Evolutionary conservation across 2,329 filamentous ascomycete species (phyloP).

Genomic region (Hirsutella thompsonii): DNA sequence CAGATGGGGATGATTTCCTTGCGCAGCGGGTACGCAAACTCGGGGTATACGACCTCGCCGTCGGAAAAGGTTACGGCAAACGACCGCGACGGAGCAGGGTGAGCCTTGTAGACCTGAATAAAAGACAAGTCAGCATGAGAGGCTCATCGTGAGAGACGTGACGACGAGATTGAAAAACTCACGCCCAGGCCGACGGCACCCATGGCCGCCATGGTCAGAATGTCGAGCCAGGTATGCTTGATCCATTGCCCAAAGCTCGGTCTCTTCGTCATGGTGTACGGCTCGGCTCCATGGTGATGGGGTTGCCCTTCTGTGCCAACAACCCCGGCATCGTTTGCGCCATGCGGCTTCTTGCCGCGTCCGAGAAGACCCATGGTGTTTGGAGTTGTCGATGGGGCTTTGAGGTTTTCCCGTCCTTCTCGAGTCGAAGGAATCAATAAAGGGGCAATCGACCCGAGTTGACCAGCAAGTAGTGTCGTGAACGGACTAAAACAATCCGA

Average conservation of each 20-base stretch:
- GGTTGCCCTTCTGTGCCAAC: not conserved
- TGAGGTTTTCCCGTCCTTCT: too few species aligned
- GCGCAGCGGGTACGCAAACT: constrained; percentile 59
- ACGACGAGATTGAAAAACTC: too few species aligned
- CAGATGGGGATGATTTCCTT: constrained; percentile 61
- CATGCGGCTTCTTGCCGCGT: not conserved
- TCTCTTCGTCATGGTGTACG: constrained; percentile 31
- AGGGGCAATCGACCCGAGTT: too few species aligned
- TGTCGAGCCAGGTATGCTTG: constrained; percentile 53
- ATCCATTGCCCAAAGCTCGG: constrained; percentile 59
- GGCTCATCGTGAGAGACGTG: not conserved
- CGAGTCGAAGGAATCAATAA: too few species aligned
- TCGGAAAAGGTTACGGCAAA: constrained; percentile 56
- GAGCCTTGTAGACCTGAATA: constrained; percentile 46
- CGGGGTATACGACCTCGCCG: constrained; percentile 54
- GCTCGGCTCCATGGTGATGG: constrained; percentile 3
- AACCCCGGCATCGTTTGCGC: too few species aligned
- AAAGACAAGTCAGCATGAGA: not conserved
- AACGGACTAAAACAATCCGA: too few species aligned
- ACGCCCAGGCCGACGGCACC: constrained; percentile 56
- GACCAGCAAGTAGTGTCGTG: too few species aligned
- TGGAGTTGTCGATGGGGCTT: not conserved
- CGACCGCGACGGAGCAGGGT: constrained; percentile 44
- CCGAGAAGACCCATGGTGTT: not conserved
- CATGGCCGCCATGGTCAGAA: constrained; percentile 53